A percentile compares a stretch with the other conserved stretches of the same genome.
Conservation (phyloP, 2,329 filamentous ascomycete species). For the Trichoderma lentiforme region DNA sequence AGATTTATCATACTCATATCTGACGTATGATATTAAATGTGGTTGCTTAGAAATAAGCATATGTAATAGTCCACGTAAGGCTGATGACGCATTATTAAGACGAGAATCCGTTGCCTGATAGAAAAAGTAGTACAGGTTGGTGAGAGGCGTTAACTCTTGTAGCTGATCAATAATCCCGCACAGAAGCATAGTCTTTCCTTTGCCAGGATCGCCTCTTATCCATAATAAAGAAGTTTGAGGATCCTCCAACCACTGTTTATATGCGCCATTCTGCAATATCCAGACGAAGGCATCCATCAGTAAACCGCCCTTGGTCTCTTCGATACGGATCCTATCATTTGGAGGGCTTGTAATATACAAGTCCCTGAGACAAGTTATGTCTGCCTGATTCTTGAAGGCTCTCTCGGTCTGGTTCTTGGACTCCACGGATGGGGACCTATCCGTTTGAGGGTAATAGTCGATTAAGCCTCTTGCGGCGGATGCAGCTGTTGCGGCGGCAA, state of each 20-base stretch:
- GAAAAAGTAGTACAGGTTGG: background rate
- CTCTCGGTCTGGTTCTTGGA: background rate
- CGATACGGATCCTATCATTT: background rate
- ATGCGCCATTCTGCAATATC: background rate
- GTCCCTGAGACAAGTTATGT: background rate
- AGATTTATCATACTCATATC: background rate
- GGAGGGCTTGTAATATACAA: background rate
- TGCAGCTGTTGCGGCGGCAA: background rate
- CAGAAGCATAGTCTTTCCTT: background rate
- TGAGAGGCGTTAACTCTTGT: accelerated
- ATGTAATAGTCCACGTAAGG: background rate
- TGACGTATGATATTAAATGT: background rate
- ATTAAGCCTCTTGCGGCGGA: background rate
- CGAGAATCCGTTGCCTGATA: background rate
- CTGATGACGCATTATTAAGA: background rate
- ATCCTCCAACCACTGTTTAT: background rate
- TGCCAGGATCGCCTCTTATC: background rate
- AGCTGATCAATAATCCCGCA: background rate
- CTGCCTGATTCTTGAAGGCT: background rate
- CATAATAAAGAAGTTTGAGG: background rate
- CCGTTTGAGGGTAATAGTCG: background rate
- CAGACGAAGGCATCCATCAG: background rate
- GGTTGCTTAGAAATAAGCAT: background rate
- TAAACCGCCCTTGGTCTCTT: background rate
- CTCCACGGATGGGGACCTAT: background rate